Base-by-base conservation (phyloP, 371 early-diverging fungal genomes). In the Mucor velutinosus region DNA sequence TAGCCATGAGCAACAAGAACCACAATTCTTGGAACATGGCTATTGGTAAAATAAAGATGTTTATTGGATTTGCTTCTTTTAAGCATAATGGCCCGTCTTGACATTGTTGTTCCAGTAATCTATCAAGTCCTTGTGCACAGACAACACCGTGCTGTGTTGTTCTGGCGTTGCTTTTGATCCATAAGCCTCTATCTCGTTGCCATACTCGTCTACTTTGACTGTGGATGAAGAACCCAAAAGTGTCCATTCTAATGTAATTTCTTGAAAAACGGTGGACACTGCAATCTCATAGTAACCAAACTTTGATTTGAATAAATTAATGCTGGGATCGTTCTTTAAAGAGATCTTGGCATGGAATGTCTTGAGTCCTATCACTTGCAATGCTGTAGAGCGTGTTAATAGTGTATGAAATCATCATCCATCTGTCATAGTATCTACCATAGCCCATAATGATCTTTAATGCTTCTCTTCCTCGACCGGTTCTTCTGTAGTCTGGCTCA, bases 381-480 rank as follows among this genome's bases (percentile, higher is more conserved):
- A 65, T 25, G 87, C 89, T 80, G 62, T 27, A 41, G 0, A 41
- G 12, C 17, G 17, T 41, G 41, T 41, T 41, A 17, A 25, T 19
- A 56, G 17, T 17, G 41, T 41, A 3, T n/a, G 1, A 0, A 21
- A 10, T 4, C 3, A 5, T 6, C 3, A 43, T 43, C 3, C 0
- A 7, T 8, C 43, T 15, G 15, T 33, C 35, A 19, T 29, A 39
- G 11, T 63, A 30, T 62, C 70, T 84, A 84, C 89, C 93, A 71
- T 95, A 96, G 33, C 81, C 81, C 88, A 97, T 92, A 90, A 96
- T 94, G 39, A 95, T 77, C 33, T 76, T 73, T 14, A 94, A 72
- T 2, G 94, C 92, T 62, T 93, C 90, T 7, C 83, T 76, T 3
- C 93, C 97, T 58, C 86, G 62, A 4, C 94, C 94, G 25, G 79